Base-by-base conservation (phyloP, 2,329 filamentous ascomycete genomes). In the Claviceps sp. region DNA sequence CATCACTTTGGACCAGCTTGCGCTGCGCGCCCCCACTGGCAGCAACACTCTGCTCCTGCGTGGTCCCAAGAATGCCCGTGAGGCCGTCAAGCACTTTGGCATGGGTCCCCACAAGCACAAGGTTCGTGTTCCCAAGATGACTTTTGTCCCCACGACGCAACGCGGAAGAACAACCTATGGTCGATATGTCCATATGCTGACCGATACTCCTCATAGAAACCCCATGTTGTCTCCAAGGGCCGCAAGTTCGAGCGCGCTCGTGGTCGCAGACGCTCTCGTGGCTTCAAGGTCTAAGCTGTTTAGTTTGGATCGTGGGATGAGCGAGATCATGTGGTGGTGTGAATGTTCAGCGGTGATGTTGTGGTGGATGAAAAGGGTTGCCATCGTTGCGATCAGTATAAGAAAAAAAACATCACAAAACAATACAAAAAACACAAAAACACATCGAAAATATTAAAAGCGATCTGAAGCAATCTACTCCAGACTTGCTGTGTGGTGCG, bases 161-260 rank as follows among this genome's bases (percentile, higher is more conserved):
- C 22, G 46, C 9, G 34, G 11, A 34, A 34, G 30, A 34, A 34
- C 30, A 34, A 34, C 3, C 9, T 34, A 4, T 34, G 9, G 30
- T 34, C 30, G 9, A 11, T 3, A 11, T 34, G 9, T 11, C 4
- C 30, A 34, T 34, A 22, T 16, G 14, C 18, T 45, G 14, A 45
- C 48, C 46, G 26, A 57, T 34, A 7, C 20, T 36, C 13, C 11
- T 14, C 65, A 56, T 62, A 93, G 91, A 97, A 96, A 83, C 91
- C 91, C 64, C 87, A 95, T 65, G 82, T 98, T 68, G 82, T 89
- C 76, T 95, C 89, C 81, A 98, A 98, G 87, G 94, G 94, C 70
- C 87, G 93, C 77, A 98, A 98, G 82, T 98, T 98, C 81, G 94
- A 98, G 85, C 82, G 84, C 68, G 93, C 90, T 69, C 90, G 93